Base-by-base conservation (phyloP, 257 asterid genomes). In the Solanum megistacrolobum region DNA sequence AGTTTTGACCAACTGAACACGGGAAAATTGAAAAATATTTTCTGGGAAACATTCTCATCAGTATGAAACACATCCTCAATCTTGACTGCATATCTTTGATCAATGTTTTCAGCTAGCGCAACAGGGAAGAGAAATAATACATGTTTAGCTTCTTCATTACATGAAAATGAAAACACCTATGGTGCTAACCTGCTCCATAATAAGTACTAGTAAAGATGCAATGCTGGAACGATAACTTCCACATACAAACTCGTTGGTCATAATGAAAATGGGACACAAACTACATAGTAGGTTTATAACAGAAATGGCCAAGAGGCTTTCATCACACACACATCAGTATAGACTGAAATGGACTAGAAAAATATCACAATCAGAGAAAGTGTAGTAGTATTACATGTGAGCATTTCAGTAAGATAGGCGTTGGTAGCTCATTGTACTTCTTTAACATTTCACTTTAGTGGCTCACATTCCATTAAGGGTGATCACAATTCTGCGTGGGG, bases 401-500 rank as follows among this genome's bases (percentile, higher is more conserved):
- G 1, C 69, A 9, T 82, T 82, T 82, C 85, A 82, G 86, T 82
- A 82, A 10, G 31, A 82, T 29, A 46, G 25, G 29, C 31, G 36
- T 6, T 82, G 69, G 35, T 82, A 82, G 86, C 60, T 76, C 60
- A 20, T 76, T 13, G 34, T 5, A 48, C 41, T 46, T 18, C 41
- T 29, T 32, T 31, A 48, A 82, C 71, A 43, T 25, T 62, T 39
- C 52, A 83, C 29, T 43, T 71, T 14, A 68, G 71, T 34, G 31
- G 52, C 91, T 92, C 88, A 93, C 20, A 96, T 91, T 85, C 99
- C 99, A 91, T 94, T 97, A 31, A 97, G 95, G 86, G 99, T 97
- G 90, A 97, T 91, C 84, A 97, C 99, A 36, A 97, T 88, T 82
- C 87, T 92, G 62, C 98, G 98, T 8, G 98, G 94, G 75, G 98